Evolutionary conservation across 2,329 filamentous ascomycete genomes (phyloP).

Genomic region (Aspergillus sp.): DNA sequence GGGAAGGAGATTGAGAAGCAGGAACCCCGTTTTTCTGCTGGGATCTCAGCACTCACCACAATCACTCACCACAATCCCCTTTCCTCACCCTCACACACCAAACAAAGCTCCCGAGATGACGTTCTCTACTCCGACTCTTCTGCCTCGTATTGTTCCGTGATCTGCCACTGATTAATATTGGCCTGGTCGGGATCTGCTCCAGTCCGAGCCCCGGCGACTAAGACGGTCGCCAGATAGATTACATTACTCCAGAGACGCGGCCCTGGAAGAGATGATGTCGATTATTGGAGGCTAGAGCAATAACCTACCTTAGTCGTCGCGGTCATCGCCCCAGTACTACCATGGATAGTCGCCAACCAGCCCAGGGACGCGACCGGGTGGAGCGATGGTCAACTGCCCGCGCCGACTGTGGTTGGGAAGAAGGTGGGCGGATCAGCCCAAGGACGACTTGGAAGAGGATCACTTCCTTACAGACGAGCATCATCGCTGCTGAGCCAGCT

Average conservation of each 20-base stretch:
- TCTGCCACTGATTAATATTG: too few relatives aligned
- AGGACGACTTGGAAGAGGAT: neutral
- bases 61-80: too few relatives aligned
- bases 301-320: neutral
- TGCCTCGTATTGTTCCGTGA: neutral
- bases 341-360: neutral
- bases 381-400: conserved; percentile 5
- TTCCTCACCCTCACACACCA: neutral
- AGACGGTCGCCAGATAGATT: neutral
- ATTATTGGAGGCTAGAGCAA: neutral
- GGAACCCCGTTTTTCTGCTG: conserved; percentile 24
- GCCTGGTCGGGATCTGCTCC: neutral
- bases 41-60: conserved; percentile 9
- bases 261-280: neutral
- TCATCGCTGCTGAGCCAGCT: neutral
- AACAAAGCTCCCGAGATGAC: neutral
- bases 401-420: conserved; percentile 3
- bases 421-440: neutral
- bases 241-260: neutral
- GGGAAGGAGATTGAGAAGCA: conserved; percentile 20
- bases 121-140: neutral
- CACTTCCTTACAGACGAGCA: neutral
- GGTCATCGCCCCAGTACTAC: conserved; percentile 12
- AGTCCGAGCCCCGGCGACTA: neutral
- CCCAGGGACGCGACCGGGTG: conserved; percentile 13